Evolutionary conservation across 768 basidiomycete genomes (phyloP).

Genomic region (Suillus ampliporus): DNA sequence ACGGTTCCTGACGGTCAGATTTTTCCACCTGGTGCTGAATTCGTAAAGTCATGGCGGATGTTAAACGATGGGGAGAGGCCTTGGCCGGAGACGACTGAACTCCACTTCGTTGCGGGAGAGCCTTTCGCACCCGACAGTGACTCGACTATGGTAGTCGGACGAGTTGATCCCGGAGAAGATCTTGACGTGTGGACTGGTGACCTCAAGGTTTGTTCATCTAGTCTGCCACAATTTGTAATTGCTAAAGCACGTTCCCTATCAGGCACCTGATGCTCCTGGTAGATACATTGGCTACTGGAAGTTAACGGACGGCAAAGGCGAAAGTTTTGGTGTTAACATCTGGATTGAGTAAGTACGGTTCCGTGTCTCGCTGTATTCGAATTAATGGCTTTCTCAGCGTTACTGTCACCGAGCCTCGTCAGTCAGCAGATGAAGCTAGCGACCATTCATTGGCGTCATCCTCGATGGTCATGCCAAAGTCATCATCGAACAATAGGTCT

Average conservation of each 20-base stretch:
- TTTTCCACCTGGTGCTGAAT: conserved; percentile 85
- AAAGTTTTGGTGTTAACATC: conserved; percentile 68
- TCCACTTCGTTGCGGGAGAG: conserved; percentile 76
- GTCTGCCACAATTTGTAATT: background rate
- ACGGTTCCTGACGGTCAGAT: conserved; percentile 77
- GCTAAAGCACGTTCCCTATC: conserved; percentile 1
- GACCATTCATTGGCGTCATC: conserved; percentile 69
- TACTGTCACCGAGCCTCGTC: conserved; percentile 60
- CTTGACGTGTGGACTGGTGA: conserved; percentile 75
- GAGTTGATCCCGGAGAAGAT: conserved; percentile 58
- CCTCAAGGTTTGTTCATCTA: conserved; percentile 60
- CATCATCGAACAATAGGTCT: conserved; percentile 31
- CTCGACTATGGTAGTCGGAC: conserved; percentile 50
- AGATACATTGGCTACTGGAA: conserved; percentile 82
- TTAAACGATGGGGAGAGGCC: conserved; percentile 62
- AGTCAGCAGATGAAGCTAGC: conserved; percentile 36
- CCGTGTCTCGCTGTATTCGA: background rate
- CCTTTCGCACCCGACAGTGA: conserved; percentile 48
- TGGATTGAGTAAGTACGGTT: conserved; percentile 74
- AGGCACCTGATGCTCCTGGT: conserved; percentile 78
- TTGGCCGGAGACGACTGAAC: conserved; percentile 73
- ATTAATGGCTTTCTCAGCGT: conserved; percentile 49
- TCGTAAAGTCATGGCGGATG: conserved; percentile 84
- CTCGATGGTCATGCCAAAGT: conserved; percentile 66
- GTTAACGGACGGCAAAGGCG: conserved; percentile 60